Evolutionary conservation across 2,329 filamentous ascomycete genomes (phyloP), one percentile per base, ranked within the genome.

Genomic region (Fusarium sp.): DNA sequence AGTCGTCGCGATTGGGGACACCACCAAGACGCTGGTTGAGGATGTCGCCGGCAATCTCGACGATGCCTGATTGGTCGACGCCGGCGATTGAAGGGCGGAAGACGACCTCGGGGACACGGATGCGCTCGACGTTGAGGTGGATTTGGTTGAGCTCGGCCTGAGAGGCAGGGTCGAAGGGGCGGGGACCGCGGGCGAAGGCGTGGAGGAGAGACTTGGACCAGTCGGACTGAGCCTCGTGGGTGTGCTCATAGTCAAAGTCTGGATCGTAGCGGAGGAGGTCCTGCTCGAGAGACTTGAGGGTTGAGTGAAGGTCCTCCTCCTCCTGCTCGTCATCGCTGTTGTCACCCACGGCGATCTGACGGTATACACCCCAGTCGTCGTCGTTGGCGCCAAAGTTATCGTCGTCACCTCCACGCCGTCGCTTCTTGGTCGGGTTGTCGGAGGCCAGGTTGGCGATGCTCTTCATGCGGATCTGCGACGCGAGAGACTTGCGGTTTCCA

Each of bases 381-480:
- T 99, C 97, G 82, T 99, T 96, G 59, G 95, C 95, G 66, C 97
- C 97, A 80, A 99, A 99, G 69, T 94, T 95, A 81, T 99, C 97
- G 78, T 99, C 97, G 80, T 98, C 96, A 5, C 93, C 94, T 9
- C 95, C 95, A 20, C 95, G 91, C 15, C 95, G 88, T 66, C 96
- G 90, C 83, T 98, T 97, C 82, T 95, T 95, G 73, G 88, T 86
- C 1, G 96, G 95, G 7, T 90, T 92, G 82, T 99, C 97, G 0
- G 96, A 95, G 4, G 97, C 97, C 2, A 99, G 91, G 80, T 98
- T 98, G 69, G 97, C 97, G 68, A 99, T 95, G 60, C 93, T 96
- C 85, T 98, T 98, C 97, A 99, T 99, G 72, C 97, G 94, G 84
- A 97, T 97, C 83, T 98, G 96, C 66, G 94, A 97, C 10, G 97